Evolutionary conservation across 768 basidiomycete genomes (phyloP), one percentile per base, ranked within the genome.

Genomic region (Floccularia luteovirens): DNA sequence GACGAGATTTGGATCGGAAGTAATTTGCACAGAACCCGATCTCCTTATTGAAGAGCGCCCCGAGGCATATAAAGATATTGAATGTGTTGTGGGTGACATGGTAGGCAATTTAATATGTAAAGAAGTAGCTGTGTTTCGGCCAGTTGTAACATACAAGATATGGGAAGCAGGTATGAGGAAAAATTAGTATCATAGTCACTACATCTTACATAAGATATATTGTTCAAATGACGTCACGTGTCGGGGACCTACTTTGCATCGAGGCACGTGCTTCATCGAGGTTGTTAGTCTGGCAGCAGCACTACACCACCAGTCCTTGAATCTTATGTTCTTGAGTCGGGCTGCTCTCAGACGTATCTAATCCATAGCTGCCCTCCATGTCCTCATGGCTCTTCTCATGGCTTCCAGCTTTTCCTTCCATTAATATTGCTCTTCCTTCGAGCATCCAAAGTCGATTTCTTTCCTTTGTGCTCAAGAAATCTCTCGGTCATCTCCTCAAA

Each of bases 391-490:
- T 67, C 51, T 64, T 72, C 30, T 66, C 69, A 27, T 77, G 73
- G 73, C 52, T 77, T 39, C 82, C 84, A 17, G 72, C 70, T 57
- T 61, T 87, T 27, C 83, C 85, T 13, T 68, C 69, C 31, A 66
- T 89, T 54, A 79, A 80, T 55, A 71, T 84, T 39, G 50, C 69
- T 6, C 61, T 89, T 17, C 81, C 86, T 12, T 70, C 84, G 6
- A 64, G 67, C 41, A 82, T 97, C 33, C 91, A 96, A 65, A 72
- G 81, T 39, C 78, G 89, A 42, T 92, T 97, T 63, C 69, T 97
- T 24, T 91, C 91, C 1, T 97, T 91, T 57, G 63, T 90, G 38
- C 72, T 97, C 46, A 85, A 80, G 69, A 81, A 79, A 52, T 72
- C 77, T 5, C 65, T 97, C 0, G 93, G 93, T 8, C 85, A 84